Conservation (phyloP, 805 yeast genomes). For the Scheffersomyces stipitis region DNA sequence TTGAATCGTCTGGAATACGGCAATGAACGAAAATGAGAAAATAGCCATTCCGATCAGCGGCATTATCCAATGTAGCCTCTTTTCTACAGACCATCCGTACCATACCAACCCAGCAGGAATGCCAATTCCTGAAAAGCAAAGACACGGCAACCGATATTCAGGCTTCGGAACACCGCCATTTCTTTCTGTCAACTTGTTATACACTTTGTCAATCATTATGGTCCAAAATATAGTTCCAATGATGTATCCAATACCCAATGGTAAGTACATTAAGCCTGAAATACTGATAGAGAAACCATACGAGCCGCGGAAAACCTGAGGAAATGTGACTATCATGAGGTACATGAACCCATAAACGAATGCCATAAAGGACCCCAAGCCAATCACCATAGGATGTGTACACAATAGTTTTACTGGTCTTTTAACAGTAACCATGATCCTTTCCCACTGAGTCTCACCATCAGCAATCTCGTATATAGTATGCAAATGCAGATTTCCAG, state of each 20-base stretch:
- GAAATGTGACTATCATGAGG: constrained; percentile 41
- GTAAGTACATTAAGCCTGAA: constrained; percentile 38
- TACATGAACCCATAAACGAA: constrained; percentile 43
- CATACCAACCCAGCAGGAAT: constrained; percentile 38
- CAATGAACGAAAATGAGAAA: constrained; percentile 36
- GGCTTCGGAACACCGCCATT: constrained; percentile 38
- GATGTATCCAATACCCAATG: constrained; percentile 38
- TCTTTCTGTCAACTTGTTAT: constrained; percentile 19
- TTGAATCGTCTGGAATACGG: constrained; percentile 39
- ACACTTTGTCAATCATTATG: constrained; percentile 22
- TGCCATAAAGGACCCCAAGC: constrained; percentile 43
- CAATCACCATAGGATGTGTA: constrained; percentile 39
- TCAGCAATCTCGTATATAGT: constrained; percentile 38
- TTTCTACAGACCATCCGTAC: constrained; percentile 42
- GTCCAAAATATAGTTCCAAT: constrained; percentile 36
- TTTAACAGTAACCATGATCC: constrained; percentile 23
- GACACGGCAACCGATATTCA: constrained; percentile 37
- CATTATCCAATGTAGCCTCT: constrained; percentile 38
- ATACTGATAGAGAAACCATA: constrained; percentile 34
- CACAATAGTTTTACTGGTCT: constrained; percentile 34
- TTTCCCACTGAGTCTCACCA: constrained; percentile 22
- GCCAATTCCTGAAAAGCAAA: constrained; percentile 30
- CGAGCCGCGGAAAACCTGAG: constrained; percentile 25
- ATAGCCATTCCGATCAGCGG: constrained; percentile 37
- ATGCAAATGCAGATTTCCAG: constrained; percentile 37